Evolutionary conservation across 2,329 filamentous ascomycete species (phyloP).

Genomic region (Xenosphaeropsis pyriputrescens): DNA sequence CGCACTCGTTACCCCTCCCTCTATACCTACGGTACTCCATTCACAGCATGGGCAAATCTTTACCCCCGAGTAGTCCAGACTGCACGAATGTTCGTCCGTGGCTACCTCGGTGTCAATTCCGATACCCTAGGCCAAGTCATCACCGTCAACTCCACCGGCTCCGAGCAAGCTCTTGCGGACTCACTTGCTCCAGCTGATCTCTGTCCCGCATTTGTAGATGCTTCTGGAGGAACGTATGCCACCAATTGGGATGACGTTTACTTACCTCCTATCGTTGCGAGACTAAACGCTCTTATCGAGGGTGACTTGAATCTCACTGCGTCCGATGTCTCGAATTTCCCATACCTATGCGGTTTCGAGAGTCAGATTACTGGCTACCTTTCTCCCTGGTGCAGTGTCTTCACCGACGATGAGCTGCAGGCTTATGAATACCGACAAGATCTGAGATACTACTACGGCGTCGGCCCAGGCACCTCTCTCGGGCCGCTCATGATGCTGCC

Average conservation of each 20-base stretch:
- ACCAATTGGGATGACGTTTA: slow-evolving; percentile 33
- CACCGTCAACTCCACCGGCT: slow-evolving; percentile 39
- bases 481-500: slow-evolving; percentile 46
- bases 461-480: slow-evolving; percentile 38
- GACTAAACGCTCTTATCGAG: slow-evolving; percentile 35
- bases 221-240: slow-evolving; percentile 30
- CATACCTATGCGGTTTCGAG: slow-evolving; percentile 59
- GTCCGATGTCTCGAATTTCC: slow-evolving; percentile 39
- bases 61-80: slow-evolving; percentile 50
- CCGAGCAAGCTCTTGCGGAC: slow-evolving; percentile 37
- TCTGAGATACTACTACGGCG: slow-evolving; percentile 52
- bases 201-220: slow-evolving; percentile 42
- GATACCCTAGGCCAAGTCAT: slow-evolving; percentile 38
- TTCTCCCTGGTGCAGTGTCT: slow-evolving; percentile 48
- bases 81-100: slow-evolving; percentile 43
- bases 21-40: slow-evolving; percentile 26
- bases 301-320: slow-evolving; percentile 39
- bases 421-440: slow-evolving; percentile 56
- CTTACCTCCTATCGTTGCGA: slow-evolving; percentile 34
- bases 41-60: slow-evolving; percentile 50
- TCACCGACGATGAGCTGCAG: slow-evolving; percentile 44
- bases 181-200: slow-evolving; percentile 47
- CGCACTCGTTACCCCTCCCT: slow-evolving; percentile 28
- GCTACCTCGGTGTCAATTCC: slow-evolving; percentile 42
- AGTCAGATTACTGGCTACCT: slow-evolving; percentile 47